A percentile compares a stretch with the other conserved stretches of the same genome.
These are phyloP conservation scores for Chaetomiaceae sp. DNA, from an alignment of 2,329 filamentous ascomycete species.

Conservation along the genomic window DNA sequence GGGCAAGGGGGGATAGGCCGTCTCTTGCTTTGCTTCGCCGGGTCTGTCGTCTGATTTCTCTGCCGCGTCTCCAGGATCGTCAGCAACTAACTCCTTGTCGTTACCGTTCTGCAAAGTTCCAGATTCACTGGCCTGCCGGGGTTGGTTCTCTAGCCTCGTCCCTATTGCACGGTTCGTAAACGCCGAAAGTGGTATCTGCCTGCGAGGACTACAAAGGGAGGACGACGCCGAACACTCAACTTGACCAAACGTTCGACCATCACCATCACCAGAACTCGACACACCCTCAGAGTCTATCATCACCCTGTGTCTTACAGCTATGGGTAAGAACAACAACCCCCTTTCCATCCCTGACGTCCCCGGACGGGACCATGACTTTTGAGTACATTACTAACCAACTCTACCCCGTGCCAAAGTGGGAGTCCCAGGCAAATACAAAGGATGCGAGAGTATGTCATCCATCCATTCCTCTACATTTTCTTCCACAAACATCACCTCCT, in stretches of 20 bases:
- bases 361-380: too few species aligned
- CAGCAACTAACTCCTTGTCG: neutral
- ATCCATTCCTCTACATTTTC: too few species aligned
- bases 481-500: too few species aligned
- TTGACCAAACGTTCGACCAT: too few species aligned
- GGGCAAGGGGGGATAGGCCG: too few species aligned
- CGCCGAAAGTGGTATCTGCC: neutral
- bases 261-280: too few species aligned
- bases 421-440: conserved; percentile 59
- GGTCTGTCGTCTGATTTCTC: neutral
- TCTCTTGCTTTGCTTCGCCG: too few species aligned
- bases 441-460: conserved; percentile 42
- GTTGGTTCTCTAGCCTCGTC: neutral
- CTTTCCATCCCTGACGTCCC: too few species aligned
- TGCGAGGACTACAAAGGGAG: neutral
- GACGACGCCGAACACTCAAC: too few species aligned
- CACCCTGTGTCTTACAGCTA: too few species aligned
- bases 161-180: neutral
- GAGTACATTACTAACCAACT: too few species aligned
- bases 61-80: neutral
- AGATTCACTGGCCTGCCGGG: neutral
- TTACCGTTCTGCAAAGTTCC: neutral
- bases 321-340: neutral
- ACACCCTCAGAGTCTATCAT: too few species aligned
- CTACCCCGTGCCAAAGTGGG: conserved; percentile 45